phyloP scores from a whole-genome alignment of 768 basidiomycete genomes.

The Strobilomyces dryophilus region DNA sequence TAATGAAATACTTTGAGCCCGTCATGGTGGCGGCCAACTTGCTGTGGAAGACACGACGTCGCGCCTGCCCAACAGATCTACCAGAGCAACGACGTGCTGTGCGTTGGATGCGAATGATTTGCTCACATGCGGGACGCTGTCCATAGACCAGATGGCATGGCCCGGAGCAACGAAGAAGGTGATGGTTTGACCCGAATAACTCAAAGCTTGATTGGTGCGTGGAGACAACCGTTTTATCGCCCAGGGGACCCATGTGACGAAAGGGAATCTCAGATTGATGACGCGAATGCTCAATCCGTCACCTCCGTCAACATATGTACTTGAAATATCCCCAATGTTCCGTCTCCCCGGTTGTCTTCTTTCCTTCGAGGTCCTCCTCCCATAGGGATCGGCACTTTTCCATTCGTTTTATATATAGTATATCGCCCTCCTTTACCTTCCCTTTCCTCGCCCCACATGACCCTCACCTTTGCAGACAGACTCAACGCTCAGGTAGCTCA shows the following conservation, averaged over 20 bases:
- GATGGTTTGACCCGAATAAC: neutral
- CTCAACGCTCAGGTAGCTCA: slow-evolving; percentile 38
- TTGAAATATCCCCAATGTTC: slow-evolving; percentile 6
- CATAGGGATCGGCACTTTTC: neutral
- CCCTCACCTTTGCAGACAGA: slow-evolving; percentile 36
- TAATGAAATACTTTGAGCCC: neutral
- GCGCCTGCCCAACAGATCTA: neutral
- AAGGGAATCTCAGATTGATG: slow-evolving; percentile 20
- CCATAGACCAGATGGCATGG: neutral
- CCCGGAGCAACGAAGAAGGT: neutral
- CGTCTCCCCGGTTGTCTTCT: neutral
- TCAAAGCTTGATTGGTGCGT: slow-evolving; percentile 4
- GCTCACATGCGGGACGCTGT: neutral
- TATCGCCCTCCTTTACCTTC: slow-evolving; percentile 14
- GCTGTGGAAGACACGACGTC: too few species aligned
- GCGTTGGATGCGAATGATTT: neutral
- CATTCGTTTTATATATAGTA: slow-evolving; percentile 28
- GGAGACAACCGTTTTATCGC: slow-evolving; percentile 23
- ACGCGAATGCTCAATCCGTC: slow-evolving; percentile 8
- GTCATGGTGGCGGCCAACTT: neutral
- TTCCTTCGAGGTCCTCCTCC: slow-evolving; percentile 8
- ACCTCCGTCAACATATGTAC: slow-evolving; percentile 6
- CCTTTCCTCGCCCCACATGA: slow-evolving; percentile 29
- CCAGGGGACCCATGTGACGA: slow-evolving; percentile 17
- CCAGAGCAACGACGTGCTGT: neutral